These are phyloP conservation scores for Purshia tridentata DNA, from an alignment of 306 rosid genomes.

Conservation along the genomic window DNA sequence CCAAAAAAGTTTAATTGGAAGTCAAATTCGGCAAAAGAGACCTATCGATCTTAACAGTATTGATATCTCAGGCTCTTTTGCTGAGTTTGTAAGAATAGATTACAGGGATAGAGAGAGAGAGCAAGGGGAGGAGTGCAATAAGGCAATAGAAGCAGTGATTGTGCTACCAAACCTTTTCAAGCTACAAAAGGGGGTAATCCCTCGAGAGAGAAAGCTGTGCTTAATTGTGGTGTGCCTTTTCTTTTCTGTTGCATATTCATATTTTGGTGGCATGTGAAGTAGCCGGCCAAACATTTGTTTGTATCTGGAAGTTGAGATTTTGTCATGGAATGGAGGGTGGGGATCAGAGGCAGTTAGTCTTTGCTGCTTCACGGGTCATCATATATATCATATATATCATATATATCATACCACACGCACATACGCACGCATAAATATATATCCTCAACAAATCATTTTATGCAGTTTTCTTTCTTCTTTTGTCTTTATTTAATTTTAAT, in stretches of 20 bases:
- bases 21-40: slow-evolving; percentile 29
- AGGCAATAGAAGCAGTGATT: slow-evolving; percentile 6
- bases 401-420: not conserved
- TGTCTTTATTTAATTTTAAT: not conserved
- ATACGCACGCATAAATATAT: not conserved
- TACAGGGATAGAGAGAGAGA: not conserved
- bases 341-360: slow-evolving; percentile 24
- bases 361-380: slow-evolving; percentile 35
- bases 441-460: slow-evolving; percentile 30
- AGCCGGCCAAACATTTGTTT: slow-evolving; percentile 56
- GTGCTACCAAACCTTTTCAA: slow-evolving; percentile 29
- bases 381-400: not conserved
- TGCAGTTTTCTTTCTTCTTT: not conserved
- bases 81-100: not conserved
- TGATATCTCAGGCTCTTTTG: slow-evolving; percentile 15
- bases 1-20: slow-evolving; percentile 12
- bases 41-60: not conserved
- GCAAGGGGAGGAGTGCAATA: not conserved
- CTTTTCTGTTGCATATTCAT: not conserved
- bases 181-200: slow-evolving; percentile 35
- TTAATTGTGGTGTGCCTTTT: slow-evolving; percentile 6
- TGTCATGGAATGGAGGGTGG: slow-evolving; percentile 36
- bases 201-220: slow-evolving; percentile 13
- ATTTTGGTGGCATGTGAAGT: slow-evolving; percentile 54
- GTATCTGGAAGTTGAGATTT: slow-evolving; percentile 41